These are phyloP conservation scores for Pezicula neosporulosa DNA, from an alignment of 2,329 filamentous ascomycete species.

Conservation along the genomic window DNA sequence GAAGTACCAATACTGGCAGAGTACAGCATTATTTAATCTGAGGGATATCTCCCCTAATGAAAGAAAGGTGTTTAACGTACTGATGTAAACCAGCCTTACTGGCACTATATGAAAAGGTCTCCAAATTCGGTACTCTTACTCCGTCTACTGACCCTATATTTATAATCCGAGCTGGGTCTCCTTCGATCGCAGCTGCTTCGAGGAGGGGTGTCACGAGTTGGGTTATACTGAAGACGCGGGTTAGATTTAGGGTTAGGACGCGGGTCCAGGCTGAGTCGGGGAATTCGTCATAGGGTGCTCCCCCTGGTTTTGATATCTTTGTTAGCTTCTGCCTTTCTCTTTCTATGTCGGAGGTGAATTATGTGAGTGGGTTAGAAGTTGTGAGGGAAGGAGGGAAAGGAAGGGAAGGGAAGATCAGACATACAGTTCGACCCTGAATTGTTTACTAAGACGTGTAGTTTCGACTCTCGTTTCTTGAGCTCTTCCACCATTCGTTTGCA, in stretches of 20 bases:
- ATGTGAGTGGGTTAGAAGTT: too few relatives aligned
- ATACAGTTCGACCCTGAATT: slow-evolving; percentile 60
- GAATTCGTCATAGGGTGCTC: slow-evolving; percentile 54
- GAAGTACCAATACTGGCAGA: too few relatives aligned
- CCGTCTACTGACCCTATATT: slow-evolving; percentile 65
- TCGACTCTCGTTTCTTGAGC: slow-evolving; percentile 46
- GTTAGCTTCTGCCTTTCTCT: too few relatives aligned
- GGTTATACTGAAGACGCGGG: slow-evolving; percentile 63
- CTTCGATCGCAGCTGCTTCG: slow-evolving; percentile 40
- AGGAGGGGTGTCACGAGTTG: slow-evolving; percentile 61
- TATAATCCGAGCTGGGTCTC: slow-evolving; percentile 54
- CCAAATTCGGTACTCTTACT: slow-evolving; percentile 53
- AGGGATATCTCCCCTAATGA: too few relatives aligned
- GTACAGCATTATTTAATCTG: too few relatives aligned
- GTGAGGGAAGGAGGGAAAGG: too few relatives aligned
- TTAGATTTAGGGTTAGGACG: slow-evolving; percentile 57
- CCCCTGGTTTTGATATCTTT: slow-evolving; percentile 30
- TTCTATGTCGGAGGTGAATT: too few relatives aligned
- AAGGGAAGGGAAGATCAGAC: too few relatives aligned
- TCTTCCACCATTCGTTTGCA: slow-evolving; percentile 55
- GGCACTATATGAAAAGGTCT: slow-evolving; percentile 58
- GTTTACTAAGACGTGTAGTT: slow-evolving; percentile 61
- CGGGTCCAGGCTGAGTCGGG: slow-evolving; percentile 56
- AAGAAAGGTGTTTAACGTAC: background rate
- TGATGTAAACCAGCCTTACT: slow-evolving; percentile 64